A percentile compares a stretch with the other conserved stretches of the same genome.
Evolutionary conservation across 352 stramenopile genomes (phyloP).

Genomic region (Globisporangium yorkense): DNA sequence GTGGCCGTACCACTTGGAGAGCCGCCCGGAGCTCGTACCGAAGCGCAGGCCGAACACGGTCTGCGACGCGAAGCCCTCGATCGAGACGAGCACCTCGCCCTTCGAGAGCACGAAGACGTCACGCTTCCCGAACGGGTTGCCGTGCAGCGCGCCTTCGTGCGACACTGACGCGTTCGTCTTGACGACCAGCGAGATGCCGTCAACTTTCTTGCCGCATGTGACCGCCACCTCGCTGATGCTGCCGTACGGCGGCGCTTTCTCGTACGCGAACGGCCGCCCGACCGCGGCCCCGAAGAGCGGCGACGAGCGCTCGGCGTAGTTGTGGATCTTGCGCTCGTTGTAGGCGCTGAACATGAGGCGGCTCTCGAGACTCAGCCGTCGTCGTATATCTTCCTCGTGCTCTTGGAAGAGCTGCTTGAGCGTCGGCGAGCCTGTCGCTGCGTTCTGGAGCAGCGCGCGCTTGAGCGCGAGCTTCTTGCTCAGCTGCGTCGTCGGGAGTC

Average conservation of each 20-base stretch:
- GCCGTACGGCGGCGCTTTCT: conserved; percentile 55
- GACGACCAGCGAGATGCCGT: conserved; percentile 53
- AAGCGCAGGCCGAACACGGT: conserved; percentile 66
- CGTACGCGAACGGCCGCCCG: conserved; percentile 47
- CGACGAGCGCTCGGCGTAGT: conserved; percentile 57
- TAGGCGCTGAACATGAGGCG: conserved; percentile 71
- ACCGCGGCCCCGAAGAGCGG: conserved; percentile 32
- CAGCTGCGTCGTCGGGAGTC: conserved; percentile 25
- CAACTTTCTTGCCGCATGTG: conserved; percentile 69
- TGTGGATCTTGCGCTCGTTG: conserved; percentile 56
- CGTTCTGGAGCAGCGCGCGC: conserved; percentile 21
- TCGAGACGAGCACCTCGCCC: conserved; percentile 49
- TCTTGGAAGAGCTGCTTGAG: conserved; percentile 68
- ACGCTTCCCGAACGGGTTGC: conserved; percentile 64
- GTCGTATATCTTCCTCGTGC: conserved; percentile 52
- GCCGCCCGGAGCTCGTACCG: conserved; percentile 38
- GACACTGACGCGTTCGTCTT: conserved; percentile 43
- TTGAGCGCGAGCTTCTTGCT: conserved; percentile 20
- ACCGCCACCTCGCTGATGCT: conserved; percentile 62
- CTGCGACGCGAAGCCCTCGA: conserved; percentile 73
- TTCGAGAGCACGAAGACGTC: conserved; percentile 49
- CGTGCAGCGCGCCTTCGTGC: conserved; percentile 44
- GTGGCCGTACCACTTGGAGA: conserved; percentile 78
- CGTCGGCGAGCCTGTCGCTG: conserved; percentile 44
- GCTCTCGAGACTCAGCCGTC: conserved; percentile 58